phyloP scores from a whole-genome alignment of 75 land plant genomes.

The Pinus albicaulis region DNA sequence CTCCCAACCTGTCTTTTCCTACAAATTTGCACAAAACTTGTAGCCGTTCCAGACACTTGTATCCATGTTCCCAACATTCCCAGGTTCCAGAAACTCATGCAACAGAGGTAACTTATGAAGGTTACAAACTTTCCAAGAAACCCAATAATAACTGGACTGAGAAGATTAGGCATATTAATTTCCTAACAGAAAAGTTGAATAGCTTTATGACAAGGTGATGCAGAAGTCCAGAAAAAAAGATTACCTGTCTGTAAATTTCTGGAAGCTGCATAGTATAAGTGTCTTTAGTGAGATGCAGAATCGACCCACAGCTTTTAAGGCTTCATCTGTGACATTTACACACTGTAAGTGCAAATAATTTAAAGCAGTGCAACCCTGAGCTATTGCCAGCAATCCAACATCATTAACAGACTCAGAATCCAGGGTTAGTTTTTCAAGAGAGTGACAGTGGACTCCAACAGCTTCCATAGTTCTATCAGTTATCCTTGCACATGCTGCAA shows the following conservation, averaged over 20 bases:
- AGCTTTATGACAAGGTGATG: not conserved
- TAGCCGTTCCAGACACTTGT: not conserved
- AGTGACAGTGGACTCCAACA: conserved; percentile 57
- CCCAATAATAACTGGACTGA: not conserved
- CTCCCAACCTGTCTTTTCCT: no score
- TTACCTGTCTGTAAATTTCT: conserved; percentile 82
- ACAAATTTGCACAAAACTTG: not conserved
- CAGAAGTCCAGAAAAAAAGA: no score
- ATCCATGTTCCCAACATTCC: no score
- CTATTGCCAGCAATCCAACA: conserved; percentile 67
- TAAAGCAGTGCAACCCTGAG: conserved; percentile 57
- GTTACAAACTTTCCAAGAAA: not conserved
- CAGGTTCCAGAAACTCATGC: not conserved
- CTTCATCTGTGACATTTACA: conserved; percentile 74
- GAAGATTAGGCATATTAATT: not conserved
- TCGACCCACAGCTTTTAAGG: conserved; percentile 64
- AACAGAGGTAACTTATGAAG: not conserved
- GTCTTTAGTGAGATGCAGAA: conserved; percentile 57
- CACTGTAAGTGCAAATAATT: conserved; percentile 68
- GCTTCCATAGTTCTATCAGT: conserved; percentile 70
- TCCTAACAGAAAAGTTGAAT: not conserved
- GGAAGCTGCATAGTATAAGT: conserved; percentile 71
- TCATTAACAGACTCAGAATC: conserved; percentile 67
- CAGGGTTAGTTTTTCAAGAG: conserved; percentile 55
- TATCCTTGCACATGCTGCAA: conserved; percentile 80